Conservation (phyloP, 2,329 filamentous ascomycete species). For the Penicillium expansum region DNA sequence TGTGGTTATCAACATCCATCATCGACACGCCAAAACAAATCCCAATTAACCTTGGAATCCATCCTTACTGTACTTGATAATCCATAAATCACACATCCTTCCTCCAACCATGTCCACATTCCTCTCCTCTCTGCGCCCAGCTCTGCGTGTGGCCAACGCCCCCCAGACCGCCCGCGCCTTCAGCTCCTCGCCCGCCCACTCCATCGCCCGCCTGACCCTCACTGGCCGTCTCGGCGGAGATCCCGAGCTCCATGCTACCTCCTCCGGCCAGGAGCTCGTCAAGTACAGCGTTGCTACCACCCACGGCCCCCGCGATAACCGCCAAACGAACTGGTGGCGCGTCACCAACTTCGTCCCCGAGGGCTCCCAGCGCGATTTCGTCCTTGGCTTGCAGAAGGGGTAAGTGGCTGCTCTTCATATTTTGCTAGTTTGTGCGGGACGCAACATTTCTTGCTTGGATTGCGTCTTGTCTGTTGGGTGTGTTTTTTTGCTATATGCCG, state of each 20-base stretch:
- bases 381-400: conserved; percentile 79
- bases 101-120: conserved; percentile 40
- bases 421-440: background rate
- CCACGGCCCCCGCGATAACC: conserved; percentile 65
- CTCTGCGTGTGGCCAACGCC: conserved; percentile 47
- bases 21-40: background rate
- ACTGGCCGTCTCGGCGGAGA: conserved; percentile 78
- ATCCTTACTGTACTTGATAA: background rate
- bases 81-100: background rate
- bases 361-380: conserved; percentile 66
- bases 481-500: background rate
- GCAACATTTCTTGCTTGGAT: background rate
- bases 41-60: background rate
- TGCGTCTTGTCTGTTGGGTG: background rate
- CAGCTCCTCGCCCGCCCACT: conserved; percentile 61
- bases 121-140: conserved; percentile 54
- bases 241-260: conserved; percentile 71
- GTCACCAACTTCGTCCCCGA: conserved; percentile 69
- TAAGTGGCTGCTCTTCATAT: conserved; percentile 50
- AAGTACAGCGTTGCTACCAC: conserved; percentile 73
- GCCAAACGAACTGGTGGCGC: conserved; percentile 80
- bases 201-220: conserved; percentile 77
- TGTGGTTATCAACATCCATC: background rate
- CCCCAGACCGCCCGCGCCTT: conserved; percentile 63
- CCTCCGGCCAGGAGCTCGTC: conserved; percentile 70